Percentiles rank a stretch among this genome's conserved stretches.
phyloP scores from a whole-genome alignment of 495 filamentous ascomycete genomes.

The Ramalina peruviana region DNA sequence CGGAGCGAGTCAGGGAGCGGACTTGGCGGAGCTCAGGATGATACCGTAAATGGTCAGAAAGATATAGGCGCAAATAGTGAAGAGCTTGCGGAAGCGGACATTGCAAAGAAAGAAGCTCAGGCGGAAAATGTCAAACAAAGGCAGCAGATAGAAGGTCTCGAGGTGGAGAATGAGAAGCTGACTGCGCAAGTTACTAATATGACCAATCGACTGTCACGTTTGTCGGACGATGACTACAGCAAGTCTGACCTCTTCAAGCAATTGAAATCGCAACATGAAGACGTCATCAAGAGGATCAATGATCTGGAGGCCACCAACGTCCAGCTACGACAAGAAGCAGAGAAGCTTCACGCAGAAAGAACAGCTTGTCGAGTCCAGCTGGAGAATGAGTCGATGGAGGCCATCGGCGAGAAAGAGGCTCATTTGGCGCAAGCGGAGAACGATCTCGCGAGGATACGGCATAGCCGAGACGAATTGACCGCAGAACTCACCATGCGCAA shows the following conservation, averaged over 20 bases:
- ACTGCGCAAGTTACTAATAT: conserved; percentile 64
- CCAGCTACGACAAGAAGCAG: conserved; percentile 68
- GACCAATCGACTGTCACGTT: conserved; percentile 37
- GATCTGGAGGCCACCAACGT: conserved; percentile 80
- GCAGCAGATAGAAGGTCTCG: conserved; percentile 65
- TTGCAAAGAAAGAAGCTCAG: conserved; percentile 55
- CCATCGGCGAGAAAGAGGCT: conserved; percentile 61
- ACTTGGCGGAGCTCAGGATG: conserved; percentile 42
- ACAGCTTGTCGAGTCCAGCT: conserved; percentile 66
- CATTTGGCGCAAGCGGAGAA: conserved; percentile 70
- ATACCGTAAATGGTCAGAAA: conserved; percentile 41
- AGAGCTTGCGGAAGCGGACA: conserved; percentile 44
- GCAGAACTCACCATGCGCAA: conserved; percentile 73
- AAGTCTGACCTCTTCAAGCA: conserved; percentile 85
- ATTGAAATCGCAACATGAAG: conserved; percentile 79
- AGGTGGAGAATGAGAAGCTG: conserved; percentile 66
- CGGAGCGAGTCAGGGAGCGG: conserved; percentile 37
- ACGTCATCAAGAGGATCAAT: conserved; percentile 82
- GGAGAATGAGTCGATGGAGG: conserved; percentile 58
- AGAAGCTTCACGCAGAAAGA: conserved; percentile 71
- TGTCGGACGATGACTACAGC: conserved; percentile 87
- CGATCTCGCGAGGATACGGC: conserved; percentile 72
- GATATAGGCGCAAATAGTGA: conserved; percentile 32
- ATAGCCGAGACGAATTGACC: conserved; percentile 65
- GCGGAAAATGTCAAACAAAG: conserved; percentile 70